A percentile compares a stretch with the other conserved stretches of the same genome.
Evolutionary conservation across 306 rosid genomes (phyloP).

Genomic region (Sicyos edulis): DNA sequence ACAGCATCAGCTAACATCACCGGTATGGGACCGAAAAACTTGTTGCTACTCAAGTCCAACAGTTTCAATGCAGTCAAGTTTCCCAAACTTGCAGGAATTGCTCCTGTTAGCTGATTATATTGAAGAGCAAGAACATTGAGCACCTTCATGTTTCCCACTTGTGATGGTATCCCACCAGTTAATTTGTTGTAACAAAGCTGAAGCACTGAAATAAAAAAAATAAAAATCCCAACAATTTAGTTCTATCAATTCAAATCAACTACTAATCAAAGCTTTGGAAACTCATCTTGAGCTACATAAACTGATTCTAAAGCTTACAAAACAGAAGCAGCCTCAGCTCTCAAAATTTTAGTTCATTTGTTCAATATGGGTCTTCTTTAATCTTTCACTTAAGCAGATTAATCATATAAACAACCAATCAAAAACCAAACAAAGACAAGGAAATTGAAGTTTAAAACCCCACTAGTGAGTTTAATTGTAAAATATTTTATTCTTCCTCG

Average conservation of each 20-base stretch:
- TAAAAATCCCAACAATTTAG: not conserved
- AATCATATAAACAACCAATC: too few relatives aligned
- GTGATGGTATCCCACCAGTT: slow-evolving; percentile 61
- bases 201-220: slow-evolving; percentile 47
- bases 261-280: not conserved
- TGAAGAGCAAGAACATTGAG: slow-evolving; percentile 71
- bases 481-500: too few relatives aligned
- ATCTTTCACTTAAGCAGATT: not conserved
- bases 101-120: slow-evolving; percentile 56
- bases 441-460: not conserved
- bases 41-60: slow-evolving; percentile 74
- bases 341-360: not conserved
- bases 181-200: slow-evolving; percentile 79
- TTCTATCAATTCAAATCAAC: slow-evolving; percentile 4
- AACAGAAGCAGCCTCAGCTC: not conserved
- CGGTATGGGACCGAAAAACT: slow-evolving; percentile 70
- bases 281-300: not conserved
- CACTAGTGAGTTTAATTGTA: too few relatives aligned
- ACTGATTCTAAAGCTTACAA: not conserved
- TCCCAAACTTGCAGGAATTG: slow-evolving; percentile 91
- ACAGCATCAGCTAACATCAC: slow-evolving; percentile 54
- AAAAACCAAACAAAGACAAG: not conserved
- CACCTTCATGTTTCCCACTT: slow-evolving; percentile 46
- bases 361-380: not conserved
- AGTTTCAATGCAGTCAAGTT: slow-evolving; percentile 40